Percentiles rank a stretch among this genome's conserved stretches.
Evolutionary conservation across 352 stramenopile genomes (phyloP).

Genomic region (Phytophthora colocasiae): DNA sequence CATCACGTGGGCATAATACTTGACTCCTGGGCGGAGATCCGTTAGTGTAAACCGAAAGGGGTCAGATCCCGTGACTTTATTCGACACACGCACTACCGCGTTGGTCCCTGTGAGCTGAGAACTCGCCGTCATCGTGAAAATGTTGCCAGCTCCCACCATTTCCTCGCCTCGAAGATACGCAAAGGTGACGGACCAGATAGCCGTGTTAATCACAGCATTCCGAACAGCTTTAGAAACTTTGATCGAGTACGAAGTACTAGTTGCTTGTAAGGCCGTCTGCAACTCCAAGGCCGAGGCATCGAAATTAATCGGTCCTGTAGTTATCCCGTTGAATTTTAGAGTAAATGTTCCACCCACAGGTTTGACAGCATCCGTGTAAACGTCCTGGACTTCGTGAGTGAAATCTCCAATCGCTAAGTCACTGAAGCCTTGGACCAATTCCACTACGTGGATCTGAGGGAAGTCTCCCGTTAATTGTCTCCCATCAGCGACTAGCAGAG

Average conservation of each 20-base stretch:
- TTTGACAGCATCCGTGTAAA: constrained; percentile 30
- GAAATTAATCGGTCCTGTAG: constrained; percentile 74
- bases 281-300: constrained; percentile 86
- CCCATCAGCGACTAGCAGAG: constrained; percentile 82
- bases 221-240: constrained; percentile 66
- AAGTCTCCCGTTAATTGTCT: constrained; percentile 90
- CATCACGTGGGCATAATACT: constrained; percentile 85
- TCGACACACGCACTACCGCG: constrained; percentile 66
- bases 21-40: constrained; percentile 53
- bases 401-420: constrained; percentile 91
- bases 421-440: constrained; percentile 45
- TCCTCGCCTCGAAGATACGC: constrained; percentile 93
- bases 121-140: constrained; percentile 77
- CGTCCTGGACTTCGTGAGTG: constrained; percentile 83
- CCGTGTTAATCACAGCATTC: constrained; percentile 57
- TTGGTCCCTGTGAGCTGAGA: constrained; percentile 69
- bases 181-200: constrained; percentile 95
- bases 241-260: constrained; percentile 88
- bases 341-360: constrained; percentile 83
- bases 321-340: constrained; percentile 91
- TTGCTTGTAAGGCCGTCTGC: constrained; percentile 76
- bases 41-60: constrained; percentile 80
- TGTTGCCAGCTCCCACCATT: constrained; percentile 92
- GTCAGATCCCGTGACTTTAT: constrained; percentile 92
- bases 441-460: constrained; percentile 78